Base-by-base conservation (phyloP, 176 grass and related monocot genomes). In the Poa pratensis region DNA sequence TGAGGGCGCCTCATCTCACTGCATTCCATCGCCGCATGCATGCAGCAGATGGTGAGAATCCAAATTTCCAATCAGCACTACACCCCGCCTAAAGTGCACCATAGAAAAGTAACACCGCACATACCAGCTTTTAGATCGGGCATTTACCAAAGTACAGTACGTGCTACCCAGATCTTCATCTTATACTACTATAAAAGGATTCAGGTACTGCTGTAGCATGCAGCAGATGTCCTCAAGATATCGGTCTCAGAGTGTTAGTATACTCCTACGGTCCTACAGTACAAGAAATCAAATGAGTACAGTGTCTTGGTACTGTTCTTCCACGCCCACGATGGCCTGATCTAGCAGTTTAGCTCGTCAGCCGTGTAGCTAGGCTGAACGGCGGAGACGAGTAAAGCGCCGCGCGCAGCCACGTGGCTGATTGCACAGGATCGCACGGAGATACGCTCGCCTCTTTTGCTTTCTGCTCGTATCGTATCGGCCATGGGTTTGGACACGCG, bases 91-190 rank as follows among this genome's bases (percentile, higher is more conserved):
- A 53, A 66, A 39, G 59, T 77, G 11, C 43, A 54, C 49, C 49
- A 23, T 14, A 39, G 46, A 30, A 20, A 71, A 42, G 26, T 52
- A 4, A 5, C 12, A 5, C 63, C 69, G 3, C 73, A 5, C 52
- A 39, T 39, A 5, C 40, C 7, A 30, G 53, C 76, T 78, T 72
- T 68, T 30, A 10, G 50, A 19, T 57, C 35, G 45, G 50, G 61
- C 76, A 79, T 66, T 84, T 84, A 88, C 75, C 32, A 42, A 83
- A 88, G 73, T 83, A 78, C 80, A n/a, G n/a, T 32, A 32, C 32
- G 64, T 61, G 73, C 85, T 64, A 5, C 53, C 64, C 61, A 86
- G 32, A 86, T 90, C 88, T 77, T 71, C 62, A 50, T 24, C n/a
- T 39, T 43, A 5, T 43, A 72, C 32, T 46, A 72, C n/a, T 49